phyloP scores from a whole-genome alignment of 2,329 filamentous ascomycete genomes.

The Calonectria crousiana region DNA sequence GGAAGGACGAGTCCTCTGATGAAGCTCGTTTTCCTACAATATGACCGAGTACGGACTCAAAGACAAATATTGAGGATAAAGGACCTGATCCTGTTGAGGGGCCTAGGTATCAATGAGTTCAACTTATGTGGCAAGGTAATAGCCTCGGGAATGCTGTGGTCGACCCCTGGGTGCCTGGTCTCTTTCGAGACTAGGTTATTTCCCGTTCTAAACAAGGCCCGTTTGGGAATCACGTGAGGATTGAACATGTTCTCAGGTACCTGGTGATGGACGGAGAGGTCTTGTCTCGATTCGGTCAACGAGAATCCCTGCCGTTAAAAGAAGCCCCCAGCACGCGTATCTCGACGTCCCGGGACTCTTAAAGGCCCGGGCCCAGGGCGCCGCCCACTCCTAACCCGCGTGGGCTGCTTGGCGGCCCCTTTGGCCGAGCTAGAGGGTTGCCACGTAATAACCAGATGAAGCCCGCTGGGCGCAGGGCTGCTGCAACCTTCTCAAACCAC shows the following conservation, averaged over 20 bases:
- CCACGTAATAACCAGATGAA: conserved; percentile 44
- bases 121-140: conserved; percentile 27
- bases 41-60: not conserved
- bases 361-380: conserved; percentile 34
- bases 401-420: conserved; percentile 44
- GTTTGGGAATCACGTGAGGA: conserved; percentile 18
- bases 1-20: not conserved
- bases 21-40: not conserved
- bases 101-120: conserved; percentile 41
- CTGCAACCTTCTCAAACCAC: conserved; percentile 23
- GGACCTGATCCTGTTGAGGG: conserved; percentile 28
- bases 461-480: conserved; percentile 21
- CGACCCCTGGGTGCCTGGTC: conserved; percentile 5
- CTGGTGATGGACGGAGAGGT: not conserved
- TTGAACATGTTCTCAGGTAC: not conserved
- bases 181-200: conserved; percentile 18
- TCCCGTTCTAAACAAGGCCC: not conserved
- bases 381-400: conserved; percentile 35
- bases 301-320: conserved; percentile 9
- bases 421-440: conserved; percentile 43
- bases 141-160: conserved; percentile 43
- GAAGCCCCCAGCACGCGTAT: conserved; percentile 28
- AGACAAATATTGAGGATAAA: conserved; percentile 24
- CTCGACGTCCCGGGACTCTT: conserved; percentile 26
- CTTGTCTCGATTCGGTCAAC: conserved; percentile 7